These are phyloP conservation scores for Aspergillus pseudoterreus DNA, from an alignment of 2,329 filamentous ascomycete genomes.

Conservation along the genomic window DNA sequence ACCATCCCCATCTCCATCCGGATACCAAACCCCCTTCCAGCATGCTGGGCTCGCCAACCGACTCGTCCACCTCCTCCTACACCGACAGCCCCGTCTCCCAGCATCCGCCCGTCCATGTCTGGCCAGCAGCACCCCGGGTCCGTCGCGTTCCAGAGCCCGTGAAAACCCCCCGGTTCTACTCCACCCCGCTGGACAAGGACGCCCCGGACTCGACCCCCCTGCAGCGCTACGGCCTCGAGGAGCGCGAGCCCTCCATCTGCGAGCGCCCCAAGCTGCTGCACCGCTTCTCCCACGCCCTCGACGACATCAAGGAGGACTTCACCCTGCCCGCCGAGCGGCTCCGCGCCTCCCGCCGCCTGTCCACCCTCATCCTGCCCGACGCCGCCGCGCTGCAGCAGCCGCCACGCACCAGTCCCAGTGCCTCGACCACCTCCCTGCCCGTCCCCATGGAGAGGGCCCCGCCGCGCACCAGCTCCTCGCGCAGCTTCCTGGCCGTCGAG, in stretches of 20 bases:
- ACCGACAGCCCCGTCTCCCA: conserved; percentile 24
- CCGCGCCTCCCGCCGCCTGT: conserved; percentile 22
- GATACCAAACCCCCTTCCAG: background rate
- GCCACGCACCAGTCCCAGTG: conserved; percentile 6
- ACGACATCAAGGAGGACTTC: conserved; percentile 34
- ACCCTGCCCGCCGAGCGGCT: conserved; percentile 24
- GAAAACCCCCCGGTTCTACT: conserved; percentile 32
- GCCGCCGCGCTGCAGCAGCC: background rate
- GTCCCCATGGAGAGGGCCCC: background rate
- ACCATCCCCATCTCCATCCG: background rate
- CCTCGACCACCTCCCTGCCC: conserved; percentile 3
- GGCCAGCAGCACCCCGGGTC: conserved; percentile 19
- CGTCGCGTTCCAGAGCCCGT: conserved; percentile 15
- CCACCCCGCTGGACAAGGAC: conserved; percentile 28
- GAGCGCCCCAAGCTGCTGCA: conserved; percentile 26
- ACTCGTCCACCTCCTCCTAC: conserved; percentile 26
- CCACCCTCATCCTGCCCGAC: conserved; percentile 18
- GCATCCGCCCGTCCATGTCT: conserved; percentile 22
- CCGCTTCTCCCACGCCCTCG: conserved; percentile 34
- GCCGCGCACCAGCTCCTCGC: conserved; percentile 14
- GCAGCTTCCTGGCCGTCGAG: conserved; percentile 21
- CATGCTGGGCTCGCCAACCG: conserved; percentile 25
- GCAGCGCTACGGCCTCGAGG: conserved; percentile 31
- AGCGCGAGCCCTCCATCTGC: conserved; percentile 30
- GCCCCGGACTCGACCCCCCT: conserved; percentile 28